phyloP scores from a whole-genome alignment of 2,329 filamentous ascomycete genomes.

The Colletotrichum spinosum region DNA sequence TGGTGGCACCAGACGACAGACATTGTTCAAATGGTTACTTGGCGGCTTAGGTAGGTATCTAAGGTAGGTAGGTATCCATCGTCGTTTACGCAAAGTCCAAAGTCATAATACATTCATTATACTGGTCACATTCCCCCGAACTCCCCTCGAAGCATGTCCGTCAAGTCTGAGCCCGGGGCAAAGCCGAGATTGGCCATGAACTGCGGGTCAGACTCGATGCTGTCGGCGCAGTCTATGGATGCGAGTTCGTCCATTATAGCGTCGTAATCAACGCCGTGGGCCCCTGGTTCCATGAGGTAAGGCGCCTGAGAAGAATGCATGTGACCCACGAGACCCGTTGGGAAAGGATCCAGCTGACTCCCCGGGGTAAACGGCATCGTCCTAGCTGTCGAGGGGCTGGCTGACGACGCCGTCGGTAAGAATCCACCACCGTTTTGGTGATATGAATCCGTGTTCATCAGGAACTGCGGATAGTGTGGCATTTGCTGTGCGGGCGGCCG shows the following conservation, averaged over 20 bases:
- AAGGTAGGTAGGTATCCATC: constrained; percentile 10
- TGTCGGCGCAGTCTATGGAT: constrained; percentile 61
- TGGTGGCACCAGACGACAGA: too few species aligned
- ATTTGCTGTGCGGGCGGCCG: constrained; percentile 20
- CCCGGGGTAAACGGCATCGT: constrained; percentile 36
- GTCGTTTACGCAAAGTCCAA: constrained; percentile 10
- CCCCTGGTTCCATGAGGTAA: constrained; percentile 40
- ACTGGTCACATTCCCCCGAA: constrained; percentile 45
- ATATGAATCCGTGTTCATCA: constrained; percentile 26
- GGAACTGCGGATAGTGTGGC: constrained; percentile 19
- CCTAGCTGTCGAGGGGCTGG: constrained; percentile 37
- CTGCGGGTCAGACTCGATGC: constrained; percentile 66
- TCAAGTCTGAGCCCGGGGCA: constrained; percentile 69
- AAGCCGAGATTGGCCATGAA: constrained; percentile 77
- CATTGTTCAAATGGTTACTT: too few species aligned
- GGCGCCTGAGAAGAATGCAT: constrained; percentile 38
- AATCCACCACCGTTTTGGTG: constrained; percentile 21
- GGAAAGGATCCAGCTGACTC: constrained; percentile 35
- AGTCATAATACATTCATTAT: constrained; percentile 32
- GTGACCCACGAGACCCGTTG: constrained; percentile 31
- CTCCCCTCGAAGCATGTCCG: constrained; percentile 58
- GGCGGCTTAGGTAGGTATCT: too few species aligned
- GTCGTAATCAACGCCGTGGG: constrained; percentile 58
- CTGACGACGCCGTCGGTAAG: constrained; percentile 27
- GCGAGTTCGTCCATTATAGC: constrained; percentile 64